A percentile compares a stretch with the other conserved stretches of the same genome.
phyloP scores from a whole-genome alignment of 768 basidiomycete species.

The Daedaleopsis nitida region DNA sequence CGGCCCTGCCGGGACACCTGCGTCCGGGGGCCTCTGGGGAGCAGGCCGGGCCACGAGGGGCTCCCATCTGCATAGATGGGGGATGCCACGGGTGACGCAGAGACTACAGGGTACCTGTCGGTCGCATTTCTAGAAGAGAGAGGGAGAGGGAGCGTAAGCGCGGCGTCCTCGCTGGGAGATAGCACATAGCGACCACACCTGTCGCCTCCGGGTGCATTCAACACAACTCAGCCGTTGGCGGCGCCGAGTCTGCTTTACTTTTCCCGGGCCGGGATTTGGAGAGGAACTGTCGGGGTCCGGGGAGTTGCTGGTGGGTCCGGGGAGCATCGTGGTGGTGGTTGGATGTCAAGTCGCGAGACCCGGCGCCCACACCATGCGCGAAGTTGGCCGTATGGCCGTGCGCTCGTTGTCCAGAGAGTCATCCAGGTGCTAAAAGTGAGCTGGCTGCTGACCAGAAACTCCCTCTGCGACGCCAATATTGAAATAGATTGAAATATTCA shows the following conservation, averaged over 20 bases:
- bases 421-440: too few species aligned
- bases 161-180: neutral
- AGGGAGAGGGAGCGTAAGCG: neutral
- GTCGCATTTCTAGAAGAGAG: conserved; percentile 50
- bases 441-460: too few species aligned
- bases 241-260: conserved; percentile 52
- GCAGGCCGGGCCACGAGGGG: conserved; percentile 29
- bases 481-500: too few species aligned
- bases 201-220: conserved; percentile 57
- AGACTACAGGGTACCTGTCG: conserved; percentile 32
- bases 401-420: too few species aligned
- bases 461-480: too few species aligned
- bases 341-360: too few species aligned
- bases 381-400: too few species aligned
- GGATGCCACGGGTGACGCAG: conserved; percentile 32
- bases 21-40: conserved; percentile 29
- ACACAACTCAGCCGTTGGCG: conserved; percentile 55
- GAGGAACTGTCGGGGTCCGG: neutral
- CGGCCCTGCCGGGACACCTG: conserved; percentile 7
- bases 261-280: conserved; percentile 24
- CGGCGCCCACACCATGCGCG: too few species aligned
- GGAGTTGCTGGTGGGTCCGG: neutral
- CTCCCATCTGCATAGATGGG: conserved; percentile 35
- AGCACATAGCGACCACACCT: conserved; percentile 38
- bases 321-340: conserved; percentile 1